Evolutionary conservation across 495 filamentous ascomycete genomes (phyloP), one percentile per base, ranked within the genome.

Genomic region (Eremomyces bilateralis): DNA sequence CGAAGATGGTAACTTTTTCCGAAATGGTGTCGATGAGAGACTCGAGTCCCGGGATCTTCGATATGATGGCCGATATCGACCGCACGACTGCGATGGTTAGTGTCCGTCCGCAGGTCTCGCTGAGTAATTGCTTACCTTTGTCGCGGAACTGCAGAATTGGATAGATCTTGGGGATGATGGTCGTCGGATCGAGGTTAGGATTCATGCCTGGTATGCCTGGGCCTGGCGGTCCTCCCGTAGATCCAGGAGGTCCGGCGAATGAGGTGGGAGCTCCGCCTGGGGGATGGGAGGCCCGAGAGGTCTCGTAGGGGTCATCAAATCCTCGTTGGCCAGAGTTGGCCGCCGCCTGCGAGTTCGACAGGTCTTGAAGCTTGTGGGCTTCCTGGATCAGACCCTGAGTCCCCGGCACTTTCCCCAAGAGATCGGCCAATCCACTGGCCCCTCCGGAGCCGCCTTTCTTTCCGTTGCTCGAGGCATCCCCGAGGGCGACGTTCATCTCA

Each of bases 101-200:
- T n/a, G n/a, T n/a, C n/a, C n/a, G n/a, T n/a, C n/a, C n/a, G n/a
- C n/a, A n/a, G n/a, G n/a, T n/a, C n/a, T n/a, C n/a, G n/a, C n/a
- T n/a, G n/a, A n/a, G n/a, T n/a, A n/a, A n/a, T n/a, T n/a, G n/a
- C n/a, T n/a, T n/a, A n/a, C n/a, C n/a, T 41, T 73, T 81, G 64
- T 97, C 88, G 24, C 88, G 68, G 60, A 94, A 97, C 35, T 78
- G 69, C 5, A 97, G 65, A 39, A 97, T 92, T 0, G 88, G 88
- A 46, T 94, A 94, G 37, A 97, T 92, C 53, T 83, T 75, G 20
- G 64, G 61, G 0, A 79, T 67, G 2, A 76, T 79, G 46, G 82
- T 76, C 37, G 77, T 63, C 0, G 85, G 79, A 46, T 97, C 85
- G 37, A 93, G 72, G 45, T 69, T 73, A 15, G 73, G 61, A 46